Evolutionary conservation across 2,329 filamentous ascomycete species (phyloP).

Genomic region (Graphium sp.): DNA sequence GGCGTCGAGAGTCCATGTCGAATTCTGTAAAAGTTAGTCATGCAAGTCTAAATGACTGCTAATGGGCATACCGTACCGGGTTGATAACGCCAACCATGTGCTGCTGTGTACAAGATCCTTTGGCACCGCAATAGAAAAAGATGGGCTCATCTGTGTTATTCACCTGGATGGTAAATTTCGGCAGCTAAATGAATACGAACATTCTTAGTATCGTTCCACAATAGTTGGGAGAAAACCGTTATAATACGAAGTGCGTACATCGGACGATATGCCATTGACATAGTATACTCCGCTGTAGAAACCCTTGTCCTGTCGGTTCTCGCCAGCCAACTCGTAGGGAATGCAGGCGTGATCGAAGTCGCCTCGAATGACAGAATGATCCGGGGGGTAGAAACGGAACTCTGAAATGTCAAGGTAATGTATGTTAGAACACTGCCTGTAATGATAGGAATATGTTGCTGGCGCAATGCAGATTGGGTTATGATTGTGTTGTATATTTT

Average conservation of each 20-base stretch:
- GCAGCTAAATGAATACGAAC: constrained; percentile 14
- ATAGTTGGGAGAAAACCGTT: no score
- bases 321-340: constrained; percentile 35
- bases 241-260: constrained; percentile 17
- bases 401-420: constrained; percentile 13
- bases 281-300: constrained; percentile 35
- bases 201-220: constrained; percentile 4
- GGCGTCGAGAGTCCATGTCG: constrained; percentile 24
- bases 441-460: no score
- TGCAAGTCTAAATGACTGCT: no score
- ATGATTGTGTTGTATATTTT: not conserved
- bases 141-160: constrained; percentile 43
- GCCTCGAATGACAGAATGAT: constrained; percentile 46
- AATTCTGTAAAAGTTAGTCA: constrained; percentile 20
- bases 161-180: constrained; percentile 24
- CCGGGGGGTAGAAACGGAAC: constrained; percentile 45
- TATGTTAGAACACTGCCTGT: constrained; percentile 4
- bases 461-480: not conserved
- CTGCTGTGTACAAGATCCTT: constrained; percentile 43
- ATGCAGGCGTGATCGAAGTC: constrained; percentile 44
- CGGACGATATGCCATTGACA: constrained; percentile 24
- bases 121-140: constrained; percentile 55
- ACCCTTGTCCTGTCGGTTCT: constrained; percentile 25
- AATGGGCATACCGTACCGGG: constrained; percentile 33
- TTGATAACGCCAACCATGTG: constrained; percentile 69